phyloP scores from a whole-genome alignment of 441 rosid species.

The Pelargonium citronellum region DNA sequence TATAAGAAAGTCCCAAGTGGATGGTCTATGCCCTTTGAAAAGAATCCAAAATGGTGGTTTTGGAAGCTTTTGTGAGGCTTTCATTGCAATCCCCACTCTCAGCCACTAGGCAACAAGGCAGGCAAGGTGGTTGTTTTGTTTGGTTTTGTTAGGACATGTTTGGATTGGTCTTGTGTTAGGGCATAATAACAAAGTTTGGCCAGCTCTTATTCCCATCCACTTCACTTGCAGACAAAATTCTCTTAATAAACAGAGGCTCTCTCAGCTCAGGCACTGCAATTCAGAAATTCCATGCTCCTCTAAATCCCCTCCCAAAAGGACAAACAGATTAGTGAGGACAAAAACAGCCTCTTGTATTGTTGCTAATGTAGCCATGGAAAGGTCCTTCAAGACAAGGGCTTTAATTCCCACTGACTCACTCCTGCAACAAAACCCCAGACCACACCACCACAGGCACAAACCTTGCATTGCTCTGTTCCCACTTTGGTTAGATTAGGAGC shows the following conservation, averaged over 20 bases:
- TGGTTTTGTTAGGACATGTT: slow-evolving; percentile 49
- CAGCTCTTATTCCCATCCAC: slow-evolving; percentile 57
- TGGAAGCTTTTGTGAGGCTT: slow-evolving; percentile 33
- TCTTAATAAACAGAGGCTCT: slow-evolving; percentile 11
- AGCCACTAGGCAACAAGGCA: slow-evolving; percentile 48
- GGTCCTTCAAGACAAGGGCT: slow-evolving; percentile 29
- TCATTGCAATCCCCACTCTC: slow-evolving; percentile 37
- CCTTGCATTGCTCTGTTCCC: slow-evolving; percentile 21
- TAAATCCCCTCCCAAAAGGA: slow-evolving; percentile 35
- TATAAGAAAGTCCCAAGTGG: slow-evolving; percentile 30
- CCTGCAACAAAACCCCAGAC: slow-evolving; percentile 29
- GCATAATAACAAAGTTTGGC: slow-evolving; percentile 40
- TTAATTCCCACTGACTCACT: slow-evolving; percentile 28
- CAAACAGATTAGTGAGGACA: slow-evolving; percentile 51
- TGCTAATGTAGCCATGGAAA: slow-evolving; percentile 42
- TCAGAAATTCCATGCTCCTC: slow-evolving; percentile 70
- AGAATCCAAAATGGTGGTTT: slow-evolving; percentile 34
- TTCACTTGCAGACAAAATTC: slow-evolving; percentile 28
- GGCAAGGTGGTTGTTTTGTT: slow-evolving; percentile 32
- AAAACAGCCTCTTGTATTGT: slow-evolving; percentile 47
- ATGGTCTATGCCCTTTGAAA: slow-evolving; percentile 22
- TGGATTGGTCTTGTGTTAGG: slow-evolving; percentile 28
- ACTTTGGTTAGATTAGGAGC: slow-evolving; percentile 29
- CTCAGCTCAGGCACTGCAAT: slow-evolving; percentile 22
- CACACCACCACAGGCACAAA: neutral